Base-by-base conservation (phyloP, 345 rosid genomes). In the Xanthoceras sorbifolium region DNA sequence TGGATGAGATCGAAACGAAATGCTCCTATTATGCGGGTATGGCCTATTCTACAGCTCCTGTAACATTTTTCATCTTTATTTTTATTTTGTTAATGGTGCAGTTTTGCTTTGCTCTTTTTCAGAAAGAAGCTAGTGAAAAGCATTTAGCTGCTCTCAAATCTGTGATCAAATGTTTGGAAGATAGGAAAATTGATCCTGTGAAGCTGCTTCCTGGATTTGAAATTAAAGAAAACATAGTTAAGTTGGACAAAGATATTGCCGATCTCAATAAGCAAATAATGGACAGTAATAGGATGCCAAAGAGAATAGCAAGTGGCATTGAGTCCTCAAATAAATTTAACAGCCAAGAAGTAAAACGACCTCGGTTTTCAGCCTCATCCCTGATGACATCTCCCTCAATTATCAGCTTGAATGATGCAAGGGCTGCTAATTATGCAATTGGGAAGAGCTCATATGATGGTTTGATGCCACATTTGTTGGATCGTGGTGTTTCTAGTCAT, bases 191-290 rank as follows among this genome's bases (percentile, higher is more conserved):
- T 52, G 95, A 92, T 71, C 86, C 89, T 4, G 63, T 70, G 18
- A 83, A 82, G 82, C 74, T 84, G 71, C 77, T 88, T 81, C 87
- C 90, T 62, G 92, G 77, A 32, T 89, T 88, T 86, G 85, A 86
- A 70, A 65, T 89, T 60, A 78, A 84, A 77, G 93, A 90, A 63
- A 81, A 77, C 80, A 86, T 87, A 25, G 44, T 28, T 12, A 78
- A 80, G 78, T 82, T 90, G 76, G 90, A 89, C 82, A 85, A 85
- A 79, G 90, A 90, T 28, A 83, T 69, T 79, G 73, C 76, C 73
- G 84, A 86, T 62, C 86, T 88, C 14, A 69, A 77, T 62, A 84
- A 78, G 81, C 83, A 78, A 68, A 72, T 75, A 64, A 72, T 64
- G 15, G 80, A 79, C 52, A 84, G 83, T 26, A 82, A 74, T 77